Base-by-base conservation (phyloP, 495 filamentous ascomycete species). In the Neurospora sp. region DNA sequence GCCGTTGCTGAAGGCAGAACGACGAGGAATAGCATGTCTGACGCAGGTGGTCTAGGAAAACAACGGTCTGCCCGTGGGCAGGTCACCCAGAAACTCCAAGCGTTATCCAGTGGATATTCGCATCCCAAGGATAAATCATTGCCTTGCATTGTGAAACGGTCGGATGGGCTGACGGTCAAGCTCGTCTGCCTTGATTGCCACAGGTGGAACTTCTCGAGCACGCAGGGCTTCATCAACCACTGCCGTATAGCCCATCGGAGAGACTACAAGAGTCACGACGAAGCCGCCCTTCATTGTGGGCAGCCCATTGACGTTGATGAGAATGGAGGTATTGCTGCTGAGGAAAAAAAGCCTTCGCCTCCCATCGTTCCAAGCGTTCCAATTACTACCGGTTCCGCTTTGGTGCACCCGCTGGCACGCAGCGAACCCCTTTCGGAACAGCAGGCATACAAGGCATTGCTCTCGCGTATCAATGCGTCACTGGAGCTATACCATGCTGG, bases 211-310 rank as follows among this genome's bases (percentile, higher is more conserved):
- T 98, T 98, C 80, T 94, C 91, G 61, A 97, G 94, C 81, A 93
- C 93, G 1, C 96, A 99, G 80, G 96, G 96, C 3, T 98, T 99
- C 78, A 95, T 99, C 83, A 99, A 99, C 76, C 96, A 99, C 77
- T 98, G 94, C 77, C 94, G 96, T 53, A 98, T 99, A 72, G 93
- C 94, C 10, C 96, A 99, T 81, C 90, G 89, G 73, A 88, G 93
- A 69, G 93, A 94, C 70, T 98, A 93, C 83, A 91, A 93, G 77
- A 98, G 93, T 77, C 96, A 99, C 77, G 94, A 98, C 78, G 93
- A 93, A 71, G 96, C 96, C 53, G 96, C 96, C n/a, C 85, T 93
- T 41, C 92, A 91, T 31, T 95, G 93, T 71, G 96, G 96, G 40
- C 89, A 93, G 74, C 88, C 91, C 3, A 89, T 97, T 61, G 93